Evolutionary conservation across 257 asterid genomes (phyloP).

Genomic region (Forsythia suspensa): DNA sequence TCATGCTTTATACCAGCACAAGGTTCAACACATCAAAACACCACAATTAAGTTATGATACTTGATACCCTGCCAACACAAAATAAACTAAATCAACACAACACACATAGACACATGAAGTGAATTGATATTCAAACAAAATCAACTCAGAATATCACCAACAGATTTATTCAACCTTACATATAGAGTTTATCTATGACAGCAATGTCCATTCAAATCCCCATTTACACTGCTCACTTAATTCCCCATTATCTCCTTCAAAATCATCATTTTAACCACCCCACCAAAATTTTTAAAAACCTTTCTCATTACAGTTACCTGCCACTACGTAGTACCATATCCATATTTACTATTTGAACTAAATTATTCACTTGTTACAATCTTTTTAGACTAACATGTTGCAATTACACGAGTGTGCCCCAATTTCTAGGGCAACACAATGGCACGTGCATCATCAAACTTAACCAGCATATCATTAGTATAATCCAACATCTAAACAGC

Average conservation of each 20-base stretch:
- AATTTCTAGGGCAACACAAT: background rate
- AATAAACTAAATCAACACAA: slow-evolving; percentile 4
- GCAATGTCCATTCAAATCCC: background rate
- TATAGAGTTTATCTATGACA: background rate
- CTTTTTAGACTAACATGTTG: background rate
- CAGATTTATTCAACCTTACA: background rate
- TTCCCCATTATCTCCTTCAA: background rate
- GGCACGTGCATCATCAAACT: background rate
- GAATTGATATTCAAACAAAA: background rate
- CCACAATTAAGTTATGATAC: slow-evolving; percentile 7
- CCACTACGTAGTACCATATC: background rate
- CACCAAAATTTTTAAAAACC: background rate
- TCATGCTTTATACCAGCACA: slow-evolving; percentile 36
- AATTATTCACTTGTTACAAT: background rate
- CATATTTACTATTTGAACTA: background rate
- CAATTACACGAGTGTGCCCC: background rate
- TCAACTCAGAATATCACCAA: background rate
- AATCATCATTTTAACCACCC: background rate
- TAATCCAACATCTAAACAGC: background rate
- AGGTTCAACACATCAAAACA: slow-evolving; percentile 17
- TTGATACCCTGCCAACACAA: slow-evolving; percentile 28
- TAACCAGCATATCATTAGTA: background rate
- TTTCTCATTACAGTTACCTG: background rate
- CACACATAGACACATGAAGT: background rate
- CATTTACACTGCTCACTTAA: background rate